These are phyloP conservation scores for Ensete glaucum DNA, from an alignment of 176 grass and related monocot genomes.

Conservation along the genomic window DNA sequence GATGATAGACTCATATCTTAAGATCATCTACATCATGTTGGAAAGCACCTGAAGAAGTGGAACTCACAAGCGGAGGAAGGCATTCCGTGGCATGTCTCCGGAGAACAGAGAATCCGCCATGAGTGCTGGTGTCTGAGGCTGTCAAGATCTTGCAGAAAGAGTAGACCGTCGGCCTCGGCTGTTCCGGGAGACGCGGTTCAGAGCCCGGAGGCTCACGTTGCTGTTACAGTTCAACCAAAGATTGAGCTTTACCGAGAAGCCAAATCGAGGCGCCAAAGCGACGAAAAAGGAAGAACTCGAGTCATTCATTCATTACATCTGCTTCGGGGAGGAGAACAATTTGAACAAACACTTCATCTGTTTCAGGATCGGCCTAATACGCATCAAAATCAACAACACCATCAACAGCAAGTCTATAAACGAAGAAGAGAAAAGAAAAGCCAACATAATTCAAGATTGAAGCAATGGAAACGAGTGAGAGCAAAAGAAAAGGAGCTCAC, in stretches of 20 bases:
- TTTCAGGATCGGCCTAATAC: conserved; percentile 71
- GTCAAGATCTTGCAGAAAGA: conserved; percentile 15
- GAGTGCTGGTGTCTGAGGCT: conserved; percentile 14
- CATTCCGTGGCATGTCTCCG: conserved; percentile 7
- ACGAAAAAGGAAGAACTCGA: not conserved
- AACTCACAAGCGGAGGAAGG: conserved; percentile 8
- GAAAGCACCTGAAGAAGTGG: not conserved
- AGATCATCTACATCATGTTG: not conserved
- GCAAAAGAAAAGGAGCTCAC: conserved; percentile 20
- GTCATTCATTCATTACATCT: conserved; percentile 35
- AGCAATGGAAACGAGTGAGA: not conserved
- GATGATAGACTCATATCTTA: not conserved
- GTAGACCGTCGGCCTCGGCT: not conserved
- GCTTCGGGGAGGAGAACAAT: conserved; percentile 69
- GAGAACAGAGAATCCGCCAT: conserved; percentile 13
- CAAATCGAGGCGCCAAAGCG: not conserved
- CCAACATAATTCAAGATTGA: not conserved
- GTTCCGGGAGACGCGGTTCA: not conserved
- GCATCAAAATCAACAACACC: not conserved
- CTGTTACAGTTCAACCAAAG: not conserved
- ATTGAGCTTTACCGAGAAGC: not conserved
- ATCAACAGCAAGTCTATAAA: not conserved
- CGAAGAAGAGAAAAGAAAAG: not conserved
- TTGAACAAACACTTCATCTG: conserved; percentile 95
- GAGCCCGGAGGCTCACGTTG: not conserved